Conservation (phyloP, 1,284 basidiomycete species). For the Cryptococcus floricola region DNA sequence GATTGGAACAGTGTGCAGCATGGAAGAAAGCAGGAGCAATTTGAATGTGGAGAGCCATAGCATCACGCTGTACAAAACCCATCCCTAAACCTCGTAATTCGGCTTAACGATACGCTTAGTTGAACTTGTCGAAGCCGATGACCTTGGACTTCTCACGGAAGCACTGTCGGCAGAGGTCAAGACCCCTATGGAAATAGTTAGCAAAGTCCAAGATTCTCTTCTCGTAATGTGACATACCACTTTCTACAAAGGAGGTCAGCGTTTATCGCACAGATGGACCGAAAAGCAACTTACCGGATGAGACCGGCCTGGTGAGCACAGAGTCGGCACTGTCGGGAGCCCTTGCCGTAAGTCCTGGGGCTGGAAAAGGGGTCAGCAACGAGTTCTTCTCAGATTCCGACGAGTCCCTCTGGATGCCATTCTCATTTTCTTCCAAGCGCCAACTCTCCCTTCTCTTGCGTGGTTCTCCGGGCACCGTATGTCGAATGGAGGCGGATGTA, state of each 20-base stretch:
- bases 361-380: conserved; percentile 37
- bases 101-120: conserved; percentile 20
- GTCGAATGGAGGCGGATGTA: background rate
- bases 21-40: background rate
- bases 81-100: background rate
- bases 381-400: background rate
- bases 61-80: conserved; percentile 19
- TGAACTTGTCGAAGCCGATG: conserved; percentile 81
- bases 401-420: background rate
- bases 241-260: conserved; percentile 29
- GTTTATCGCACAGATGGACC: background rate
- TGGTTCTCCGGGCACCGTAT: background rate
- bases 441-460: background rate
- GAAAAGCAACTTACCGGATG: conserved; percentile 57
- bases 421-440: background rate
- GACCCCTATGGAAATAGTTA: conserved; percentile 53
- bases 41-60: conserved; percentile 9
- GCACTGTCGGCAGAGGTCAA: conserved; percentile 96
- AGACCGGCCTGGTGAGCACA: conserved; percentile 95
- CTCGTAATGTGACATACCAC: conserved; percentile 27
- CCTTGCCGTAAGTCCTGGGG: conserved; percentile 92
- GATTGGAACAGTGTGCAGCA: background rate
- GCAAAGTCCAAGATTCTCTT: background rate
- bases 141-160: conserved; percentile 90
- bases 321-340: conserved; percentile 90